These are phyloP conservation scores for Pleurotus sapidus DNA, from an alignment of 768 basidiomycete species.

Conservation along the genomic window DNA sequence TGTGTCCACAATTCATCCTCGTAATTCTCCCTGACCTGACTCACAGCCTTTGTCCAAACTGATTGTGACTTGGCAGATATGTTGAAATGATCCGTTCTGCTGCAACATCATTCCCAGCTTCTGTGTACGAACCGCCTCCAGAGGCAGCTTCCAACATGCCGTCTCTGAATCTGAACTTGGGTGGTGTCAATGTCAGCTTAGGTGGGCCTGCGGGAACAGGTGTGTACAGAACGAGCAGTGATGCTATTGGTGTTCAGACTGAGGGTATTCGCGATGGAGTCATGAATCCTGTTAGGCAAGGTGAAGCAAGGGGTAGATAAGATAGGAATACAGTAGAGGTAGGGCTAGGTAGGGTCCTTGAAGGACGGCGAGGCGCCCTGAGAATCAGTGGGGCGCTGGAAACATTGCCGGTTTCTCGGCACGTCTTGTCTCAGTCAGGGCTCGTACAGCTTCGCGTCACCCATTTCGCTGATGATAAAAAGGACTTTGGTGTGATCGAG, in stretches of 20 bases:
- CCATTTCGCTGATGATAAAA: too few species aligned
- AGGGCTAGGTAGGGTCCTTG: not conserved
- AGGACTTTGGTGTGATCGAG: too few species aligned
- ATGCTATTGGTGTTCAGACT: conserved; percentile 71
- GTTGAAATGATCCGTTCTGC: conserved; percentile 85
- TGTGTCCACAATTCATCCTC: conserved; percentile 93
- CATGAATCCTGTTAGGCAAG: conserved; percentile 79
- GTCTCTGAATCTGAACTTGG: conserved; percentile 87
- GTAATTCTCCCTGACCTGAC: conserved; percentile 37
- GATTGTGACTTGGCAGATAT: conserved; percentile 49
- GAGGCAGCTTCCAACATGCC: conserved; percentile 74
- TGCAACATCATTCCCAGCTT: conserved; percentile 55
- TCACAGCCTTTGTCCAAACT: not conserved
- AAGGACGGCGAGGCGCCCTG: too few species aligned
- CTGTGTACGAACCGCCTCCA: conserved; percentile 73
- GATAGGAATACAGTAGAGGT: conserved; percentile 40
- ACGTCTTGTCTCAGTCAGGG: too few species aligned
- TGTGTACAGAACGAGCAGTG: conserved; percentile 79
- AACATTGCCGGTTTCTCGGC: too few species aligned
- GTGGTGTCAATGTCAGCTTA: conserved; percentile 89
- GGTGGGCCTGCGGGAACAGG: conserved; percentile 84
- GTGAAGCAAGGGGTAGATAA: conserved; percentile 84
- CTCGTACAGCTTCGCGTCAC: too few species aligned
- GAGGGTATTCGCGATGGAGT: conserved; percentile 91
- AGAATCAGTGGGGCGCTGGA: too few species aligned